Evolutionary conservation across 2,329 filamentous ascomycete species (phyloP), one percentile per base, ranked within the genome.

Genomic region (Paecilomyces niveus): DNA sequence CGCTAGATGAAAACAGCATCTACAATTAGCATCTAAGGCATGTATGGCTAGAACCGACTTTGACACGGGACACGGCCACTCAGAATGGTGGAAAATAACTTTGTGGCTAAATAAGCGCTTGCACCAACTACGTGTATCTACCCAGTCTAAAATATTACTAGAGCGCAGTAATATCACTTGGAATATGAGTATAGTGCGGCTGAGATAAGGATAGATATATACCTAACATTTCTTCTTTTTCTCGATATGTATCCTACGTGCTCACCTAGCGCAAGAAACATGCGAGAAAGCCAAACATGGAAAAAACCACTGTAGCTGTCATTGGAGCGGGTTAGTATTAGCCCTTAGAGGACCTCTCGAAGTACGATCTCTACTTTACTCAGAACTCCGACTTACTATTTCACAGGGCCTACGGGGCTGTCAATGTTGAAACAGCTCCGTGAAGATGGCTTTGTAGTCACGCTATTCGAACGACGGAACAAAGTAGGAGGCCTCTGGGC

Each of bases 401-500:
- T 39, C 11, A 10, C 33, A 39, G 33, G 33, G 10, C 33, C 33
- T 13, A 15, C 33, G 33, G 33, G 33, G 8, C 10, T 56, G 39
- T 56, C 55, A 13, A 56, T 56, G 55, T 35, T 75, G 35, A 79
- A 80, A 64, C 74, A 71, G 2, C 65, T 80, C 9, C 69, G 70
- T 10, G 76, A 78, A 57, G 76, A 77, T 66, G 77, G 76, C 1
- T 79, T 79, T 60, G 64, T 70, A n/a, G 76, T 72, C 3, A 75
- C 72, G 1, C 64, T 69, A 1, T 78, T 71, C 55, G 76, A 80
- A 64, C 67, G 72, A 21, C 65, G 75, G n/a, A 61, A 62, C 10
- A 68, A 71, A 49, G 73, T 78, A 15, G 77, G 77, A n/a, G 77
- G 76, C 0, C 65, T 80, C 2, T 80, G 77, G 78, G 72, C 73